Base-by-base conservation (phyloP, 768 basidiomycete genomes). In the Plicaturopsis crispa region DNA sequence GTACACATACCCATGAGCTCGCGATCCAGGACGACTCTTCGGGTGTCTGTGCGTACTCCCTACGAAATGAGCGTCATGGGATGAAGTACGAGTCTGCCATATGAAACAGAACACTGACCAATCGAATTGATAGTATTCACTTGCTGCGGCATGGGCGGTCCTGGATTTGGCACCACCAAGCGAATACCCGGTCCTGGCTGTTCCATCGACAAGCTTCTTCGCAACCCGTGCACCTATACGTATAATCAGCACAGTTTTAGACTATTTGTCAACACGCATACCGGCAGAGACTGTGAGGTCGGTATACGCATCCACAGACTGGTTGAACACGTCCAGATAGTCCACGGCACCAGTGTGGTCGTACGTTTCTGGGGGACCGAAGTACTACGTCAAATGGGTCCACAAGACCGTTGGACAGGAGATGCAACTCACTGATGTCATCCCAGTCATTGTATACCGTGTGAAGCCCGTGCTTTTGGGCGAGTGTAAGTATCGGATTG, bases 21-120 rank as follows among this genome's bases (percentile, higher is more conserved):
- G 77, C 76, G 16, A 82, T 59, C 63, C 72, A 72, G 1, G 79
- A 81, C 0, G 72, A 74, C 50, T 79, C 67, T 22, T 78, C 77
- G 1, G 80, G 80, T 3, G 73, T 66, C 48, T 82, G 69, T 26
- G 65, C 72, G 48, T 71, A 77, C 46, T 78, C 74, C 61, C 62
- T 66, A 48, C 67, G 66, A 40, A 63, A 66, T 41, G 67, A 42
- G n/a, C n/a, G n/a, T n/a, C n/a, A n/a, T n/a, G n/a, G n/a, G n/a
- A n/a, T n/a, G n/a, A n/a, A 41, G 35, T 14, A 13, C n/a, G n/a
- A 12, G 18, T 10, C 6, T 17, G 23, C 11, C 17, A 3, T 0
- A 10, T 11, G 21, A 3, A 33, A 4, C 5, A 3, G 3, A 24
- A 14, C 5, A 7, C 51, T 56, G 36, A 6, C 42, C 47, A 64